Percentiles rank a stretch among this genome's conserved stretches.
These are phyloP conservation scores for Ostreobium quekettii DNA, from an alignment of 139 green algal genomes.

Conservation along the genomic window DNA sequence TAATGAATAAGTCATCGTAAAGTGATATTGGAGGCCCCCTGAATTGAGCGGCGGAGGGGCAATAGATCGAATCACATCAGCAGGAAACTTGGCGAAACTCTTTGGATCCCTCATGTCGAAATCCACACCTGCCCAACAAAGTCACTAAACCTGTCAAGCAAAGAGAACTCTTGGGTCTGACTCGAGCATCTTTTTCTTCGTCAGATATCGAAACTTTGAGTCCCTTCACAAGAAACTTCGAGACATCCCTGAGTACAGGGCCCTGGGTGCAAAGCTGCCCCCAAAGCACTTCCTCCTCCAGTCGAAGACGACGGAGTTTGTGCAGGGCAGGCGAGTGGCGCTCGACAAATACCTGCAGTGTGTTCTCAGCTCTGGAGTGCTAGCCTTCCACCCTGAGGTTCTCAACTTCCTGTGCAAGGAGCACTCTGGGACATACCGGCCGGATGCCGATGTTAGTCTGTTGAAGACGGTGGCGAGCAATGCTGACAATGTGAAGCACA, in stretches of 20 bases:
- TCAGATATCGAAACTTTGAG: conserved; percentile 63
- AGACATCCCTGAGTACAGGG: conserved; percentile 23
- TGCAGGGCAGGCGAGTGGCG: background rate
- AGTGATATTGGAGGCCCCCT: too few species aligned
- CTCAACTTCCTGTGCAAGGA: conserved; percentile 11
- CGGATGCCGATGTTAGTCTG: background rate
- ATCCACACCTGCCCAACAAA: too few species aligned
- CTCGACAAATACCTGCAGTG: conserved; percentile 14
- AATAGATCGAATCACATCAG: too few species aligned
- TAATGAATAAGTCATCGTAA: too few species aligned
- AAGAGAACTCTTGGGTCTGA: too few species aligned
- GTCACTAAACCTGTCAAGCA: too few species aligned
- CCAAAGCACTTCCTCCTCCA: conserved; percentile 54
- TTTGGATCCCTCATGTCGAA: too few species aligned
- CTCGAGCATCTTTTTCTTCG: too few species aligned
- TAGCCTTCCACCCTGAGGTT: conserved; percentile 15
- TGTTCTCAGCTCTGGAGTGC: background rate
- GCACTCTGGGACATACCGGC: background rate
- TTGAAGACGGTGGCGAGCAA: conserved; percentile 10
- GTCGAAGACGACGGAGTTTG: conserved; percentile 27
- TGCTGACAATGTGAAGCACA: conserved; percentile 11
- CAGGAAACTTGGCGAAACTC: too few species aligned
- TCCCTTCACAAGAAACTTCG: conserved; percentile 48
- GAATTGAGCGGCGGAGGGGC: too few species aligned
- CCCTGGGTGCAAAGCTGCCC: conserved; percentile 37